A percentile compares a stretch with the other conserved stretches of the same genome.
Conservation (phyloP, 1,284 basidiomycete species). For the Marasmius fiardii region DNA sequence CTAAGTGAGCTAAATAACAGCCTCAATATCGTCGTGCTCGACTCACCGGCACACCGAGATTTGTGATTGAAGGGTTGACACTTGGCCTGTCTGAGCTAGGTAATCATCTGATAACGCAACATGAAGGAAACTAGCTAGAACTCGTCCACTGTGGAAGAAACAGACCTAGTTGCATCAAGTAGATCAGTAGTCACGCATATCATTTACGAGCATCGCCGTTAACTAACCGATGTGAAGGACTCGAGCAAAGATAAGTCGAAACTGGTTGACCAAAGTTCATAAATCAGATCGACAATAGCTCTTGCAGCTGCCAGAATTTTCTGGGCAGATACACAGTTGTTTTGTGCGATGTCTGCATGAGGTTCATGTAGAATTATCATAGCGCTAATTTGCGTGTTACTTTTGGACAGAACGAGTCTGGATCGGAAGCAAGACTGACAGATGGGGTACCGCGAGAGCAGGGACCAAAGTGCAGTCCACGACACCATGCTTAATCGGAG, state of each 20-base stretch:
- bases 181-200: background rate
- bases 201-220: background rate
- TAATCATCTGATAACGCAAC: slow-evolving; percentile 54
- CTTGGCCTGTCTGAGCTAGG: slow-evolving; percentile 43
- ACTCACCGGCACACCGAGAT: slow-evolving; percentile 64
- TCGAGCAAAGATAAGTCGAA: slow-evolving; percentile 66
- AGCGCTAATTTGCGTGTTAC: slow-evolving; percentile 38
- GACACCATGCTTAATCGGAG: slow-evolving; percentile 51
- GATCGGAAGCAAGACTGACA: slow-evolving; percentile 40
- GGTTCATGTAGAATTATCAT: slow-evolving; percentile 69
- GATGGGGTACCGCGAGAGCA: slow-evolving; percentile 55
- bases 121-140: slow-evolving; percentile 61
- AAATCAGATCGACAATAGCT: slow-evolving; percentile 64
- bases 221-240: slow-evolving; percentile 53
- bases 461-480: slow-evolving; percentile 68
- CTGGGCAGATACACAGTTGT: slow-evolving; percentile 62
- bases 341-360: slow-evolving; percentile 54
- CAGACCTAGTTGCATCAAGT: slow-evolving; percentile 1
- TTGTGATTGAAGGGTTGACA: slow-evolving; percentile 53
- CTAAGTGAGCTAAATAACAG: background rate
- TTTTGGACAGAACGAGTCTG: slow-evolving; percentile 10
- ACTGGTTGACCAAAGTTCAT: slow-evolving; percentile 62
- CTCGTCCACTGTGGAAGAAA: slow-evolving; percentile 50
- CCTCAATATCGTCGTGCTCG: background rate
- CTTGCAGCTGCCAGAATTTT: slow-evolving; percentile 64